Base-by-base conservation (phyloP, 2,329 filamentous ascomycete genomes). In the Penicillium sclerotigenum region DNA sequence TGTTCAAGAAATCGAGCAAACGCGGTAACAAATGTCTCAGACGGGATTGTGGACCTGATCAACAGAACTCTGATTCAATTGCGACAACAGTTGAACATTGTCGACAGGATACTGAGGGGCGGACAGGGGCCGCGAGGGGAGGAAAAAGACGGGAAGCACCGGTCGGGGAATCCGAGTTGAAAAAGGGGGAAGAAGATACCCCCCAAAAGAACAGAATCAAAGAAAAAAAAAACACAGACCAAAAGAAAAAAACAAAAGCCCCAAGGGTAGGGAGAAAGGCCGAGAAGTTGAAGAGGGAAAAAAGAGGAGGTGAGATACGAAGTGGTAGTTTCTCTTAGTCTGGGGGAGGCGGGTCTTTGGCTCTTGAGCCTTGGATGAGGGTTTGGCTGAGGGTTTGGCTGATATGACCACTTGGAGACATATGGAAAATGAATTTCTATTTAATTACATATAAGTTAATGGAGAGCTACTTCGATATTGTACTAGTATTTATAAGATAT, bases 51-150 rank as follows among this genome's bases (percentile, higher is more conserved):
- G 52, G 53, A 55, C 57, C 49, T 56, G 54, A 58, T 59, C 55
- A 51, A 51, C 48, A 33, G 53, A 48, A 55, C 22, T 40, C 33
- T 45, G 38, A 33, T 51, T 63, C 62, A 60, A 65, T 60, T 59
- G 57, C 56, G 40, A 52, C 28, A 48, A 46, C 57, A 43, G 54
- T 38, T 65, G 56, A 58, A 61, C 64, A 65, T 65, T 54, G 47
- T 64, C 50, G 56, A 59, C 63, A 62, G 58, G 59, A 58, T 56
- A 29, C 26, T 50, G 61, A 61, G 59, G 65, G 58, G 64, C 62
- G 60, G 63, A 66, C 63, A 66, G 62, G 63, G 64, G 65, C 60
- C 62, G 63, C 62, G 66, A 67, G 66, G 62, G 62, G 63, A 62
- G 48, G 56, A 43, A 60, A 41, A 60, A 59, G 58, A 56, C 48